Conservation (phyloP, 352 stramenopile species). For the Globisporangium irregulare region DNA sequence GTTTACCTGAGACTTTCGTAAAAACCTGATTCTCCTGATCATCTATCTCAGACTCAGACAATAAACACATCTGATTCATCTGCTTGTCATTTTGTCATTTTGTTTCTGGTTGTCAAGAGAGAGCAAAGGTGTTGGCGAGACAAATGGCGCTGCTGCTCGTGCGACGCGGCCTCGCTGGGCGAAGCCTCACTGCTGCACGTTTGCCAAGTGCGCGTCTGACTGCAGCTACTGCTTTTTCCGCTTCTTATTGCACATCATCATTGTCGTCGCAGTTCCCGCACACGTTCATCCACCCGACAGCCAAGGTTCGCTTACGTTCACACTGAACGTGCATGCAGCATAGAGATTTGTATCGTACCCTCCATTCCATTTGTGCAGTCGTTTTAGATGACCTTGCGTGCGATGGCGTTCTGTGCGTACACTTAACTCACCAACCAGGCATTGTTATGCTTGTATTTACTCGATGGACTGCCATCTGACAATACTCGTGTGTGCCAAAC, state of each 20-base stretch:
- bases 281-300: conserved; percentile 34
- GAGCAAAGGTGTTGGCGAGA: neutral
- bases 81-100: too few species aligned
- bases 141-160: neutral
- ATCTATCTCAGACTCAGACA: too few species aligned
- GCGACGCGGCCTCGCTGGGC: neutral
- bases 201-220: neutral
- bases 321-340: neutral
- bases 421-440: too few species aligned
- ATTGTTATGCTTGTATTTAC: too few species aligned
- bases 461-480: too few species aligned
- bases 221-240: neutral
- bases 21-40: neutral
- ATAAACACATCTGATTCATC: too few species aligned
- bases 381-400: too few species aligned
- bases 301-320: conserved; percentile 27
- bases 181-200: neutral
- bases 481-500: too few species aligned
- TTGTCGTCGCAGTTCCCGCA: conserved; percentile 20
- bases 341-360: too few species aligned
- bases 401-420: too few species aligned
- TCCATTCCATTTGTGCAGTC: too few species aligned
- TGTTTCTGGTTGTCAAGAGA: neutral
- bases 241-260: neutral
- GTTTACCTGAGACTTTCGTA: neutral